Conservation (phyloP, 306 rosid genomes). For the Oemleria cerasiformis region DNA sequence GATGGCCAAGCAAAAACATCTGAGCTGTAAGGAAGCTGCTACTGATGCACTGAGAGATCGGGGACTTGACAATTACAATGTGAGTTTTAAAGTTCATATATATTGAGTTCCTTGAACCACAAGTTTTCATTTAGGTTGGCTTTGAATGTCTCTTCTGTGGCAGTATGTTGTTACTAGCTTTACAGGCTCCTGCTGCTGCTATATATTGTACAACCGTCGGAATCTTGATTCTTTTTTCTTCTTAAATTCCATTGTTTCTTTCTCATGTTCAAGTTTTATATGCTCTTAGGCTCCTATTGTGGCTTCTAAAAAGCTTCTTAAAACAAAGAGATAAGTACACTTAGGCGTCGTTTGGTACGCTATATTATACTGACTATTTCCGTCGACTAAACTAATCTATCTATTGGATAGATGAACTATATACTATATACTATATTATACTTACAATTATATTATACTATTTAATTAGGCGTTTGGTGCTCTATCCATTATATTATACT, state of each 20-base stretch:
- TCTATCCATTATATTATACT: too few relatives aligned
- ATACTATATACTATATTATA: too few relatives aligned
- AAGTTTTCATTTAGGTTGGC: background rate
- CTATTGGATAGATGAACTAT: too few relatives aligned
- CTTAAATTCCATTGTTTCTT: background rate
- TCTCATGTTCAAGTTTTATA: background rate
- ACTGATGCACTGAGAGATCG: constrained; percentile 87
- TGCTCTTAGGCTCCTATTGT: background rate
- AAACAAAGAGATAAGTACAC: too few relatives aligned
- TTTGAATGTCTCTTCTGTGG: background rate
- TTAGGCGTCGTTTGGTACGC: too few relatives aligned
- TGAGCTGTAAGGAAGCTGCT: constrained; percentile 78
- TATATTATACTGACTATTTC: too few relatives aligned
- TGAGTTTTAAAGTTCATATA: background rate
- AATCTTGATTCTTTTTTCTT: background rate
- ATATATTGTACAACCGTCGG: background rate
- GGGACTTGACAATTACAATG: constrained; percentile 73
- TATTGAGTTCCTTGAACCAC: background rate
- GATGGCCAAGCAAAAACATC: constrained; percentile 75
- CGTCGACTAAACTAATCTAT: too few relatives aligned
- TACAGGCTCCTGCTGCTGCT: background rate
- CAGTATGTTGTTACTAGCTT: background rate
- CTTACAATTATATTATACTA: too few relatives aligned
- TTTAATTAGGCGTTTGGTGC: too few relatives aligned
- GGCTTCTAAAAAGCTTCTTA: too few relatives aligned